Evolutionary conservation across 1,139 yeast genomes (phyloP), one percentile per base, ranked within the genome.

Genomic region (Nematodospora anomalae): DNA sequence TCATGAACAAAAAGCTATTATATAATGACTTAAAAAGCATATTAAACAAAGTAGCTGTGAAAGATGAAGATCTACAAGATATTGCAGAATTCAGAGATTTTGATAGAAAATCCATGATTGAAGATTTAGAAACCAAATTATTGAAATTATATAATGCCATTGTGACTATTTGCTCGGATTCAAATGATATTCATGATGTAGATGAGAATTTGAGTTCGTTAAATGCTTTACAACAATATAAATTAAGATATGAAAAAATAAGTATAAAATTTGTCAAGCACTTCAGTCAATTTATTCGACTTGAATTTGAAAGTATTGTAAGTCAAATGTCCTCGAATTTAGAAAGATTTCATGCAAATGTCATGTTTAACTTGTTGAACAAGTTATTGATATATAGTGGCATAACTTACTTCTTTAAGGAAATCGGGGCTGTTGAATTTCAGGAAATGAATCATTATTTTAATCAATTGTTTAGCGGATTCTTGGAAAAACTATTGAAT

Each of bases 1-100:
- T 92, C 4, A 81, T 87, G 26, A 90, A 90, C 58, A 87, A 86
- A 57, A 86, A 86, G 50, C 59, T 73, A 14, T 66, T 90, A 28
- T 83, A 80, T 70, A 76, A 74, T 36, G 92, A 86, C 41, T 71
- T 89, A 40, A 75, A 77, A 37, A 75, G 73, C n/a, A 70, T 88
- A 34, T 62, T 88, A 42, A 75, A 76, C 35, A 83, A 88, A 16
- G 85, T 87, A 6, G 76, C 83, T 38, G 67, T 89, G 28, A 79
- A 81, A 43, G 74, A 74, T 11, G 64, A 65, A 1, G 80, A 83
- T 24, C 62, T 87, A 40, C 57, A 60, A 6, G 60, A 64, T 13
- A 63, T 88, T 26, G 60, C 73, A 23, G 55, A 59, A 9, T 72
- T 79, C 29, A 67, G 70, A 13, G 74, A 83, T 18, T 78, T 76